These are phyloP conservation scores for Sporothrix humicola DNA, from an alignment of 2,329 filamentous ascomycete genomes.

Conservation along the genomic window DNA sequence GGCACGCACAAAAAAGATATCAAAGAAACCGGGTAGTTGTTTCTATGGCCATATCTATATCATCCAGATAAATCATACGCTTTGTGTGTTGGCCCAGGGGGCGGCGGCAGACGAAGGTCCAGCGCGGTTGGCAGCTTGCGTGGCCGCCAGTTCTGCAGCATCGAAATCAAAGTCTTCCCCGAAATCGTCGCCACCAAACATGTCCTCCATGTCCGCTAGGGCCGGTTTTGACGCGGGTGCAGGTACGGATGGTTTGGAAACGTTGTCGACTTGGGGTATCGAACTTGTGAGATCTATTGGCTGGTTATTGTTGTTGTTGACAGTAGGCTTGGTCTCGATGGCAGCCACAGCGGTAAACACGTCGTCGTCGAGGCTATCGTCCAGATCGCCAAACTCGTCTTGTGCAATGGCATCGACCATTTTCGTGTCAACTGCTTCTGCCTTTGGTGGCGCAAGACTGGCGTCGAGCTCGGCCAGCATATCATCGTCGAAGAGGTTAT, in stretches of 20 bases:
- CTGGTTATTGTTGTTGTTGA: conserved; percentile 38
- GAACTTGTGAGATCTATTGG: conserved; percentile 9
- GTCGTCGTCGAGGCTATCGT: conserved; percentile 62
- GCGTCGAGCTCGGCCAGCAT: conserved; percentile 61
- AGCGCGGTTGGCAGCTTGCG: conserved; percentile 58
- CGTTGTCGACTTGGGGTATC: conserved; percentile 30
- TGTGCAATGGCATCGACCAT: conserved; percentile 37
- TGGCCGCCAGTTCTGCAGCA: conserved; percentile 73
- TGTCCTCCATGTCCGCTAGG: conserved; percentile 48
- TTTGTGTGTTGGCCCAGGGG: conserved; percentile 43
- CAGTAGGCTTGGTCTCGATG: conserved; percentile 32
- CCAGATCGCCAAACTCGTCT: conserved; percentile 62
- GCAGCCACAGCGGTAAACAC: conserved; percentile 41
- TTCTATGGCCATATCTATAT: conserved; percentile 14
- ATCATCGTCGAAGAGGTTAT: conserved; percentile 63
- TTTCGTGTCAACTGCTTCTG: background rate
- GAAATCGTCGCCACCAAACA: conserved; percentile 72
- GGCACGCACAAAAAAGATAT: background rate
- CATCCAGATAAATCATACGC: conserved; percentile 57
- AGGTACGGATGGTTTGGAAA: conserved; percentile 26
- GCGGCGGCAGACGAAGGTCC: background rate
- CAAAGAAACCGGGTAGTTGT: background rate
- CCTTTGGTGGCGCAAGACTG: conserved; percentile 41
- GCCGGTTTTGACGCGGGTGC: conserved; percentile 24
- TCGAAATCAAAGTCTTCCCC: conserved; percentile 77